Evolutionary conservation across 441 rosid genomes (phyloP), one percentile per base, ranked within the genome.

Genomic region (Francoa sonchifolia): DNA sequence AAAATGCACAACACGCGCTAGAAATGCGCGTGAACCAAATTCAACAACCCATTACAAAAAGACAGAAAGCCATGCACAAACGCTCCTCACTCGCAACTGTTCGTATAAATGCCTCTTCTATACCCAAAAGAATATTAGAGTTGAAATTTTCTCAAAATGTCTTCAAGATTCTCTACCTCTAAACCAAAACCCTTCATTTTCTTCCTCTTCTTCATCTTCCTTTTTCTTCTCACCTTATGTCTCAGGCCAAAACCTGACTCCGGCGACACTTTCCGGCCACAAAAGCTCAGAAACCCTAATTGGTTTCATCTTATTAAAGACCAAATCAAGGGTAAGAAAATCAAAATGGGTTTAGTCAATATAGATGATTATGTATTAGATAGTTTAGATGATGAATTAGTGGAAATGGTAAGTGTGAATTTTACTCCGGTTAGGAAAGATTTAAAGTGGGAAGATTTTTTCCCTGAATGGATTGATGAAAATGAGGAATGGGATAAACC

Each of bases 401-500:
- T 36, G 0, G 72, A 63, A 44, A 47, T 54, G 15, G 59, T 78
- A 1, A 54, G 15, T 5, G 77, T 88, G 5, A 17, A 33, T 1
- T 75, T 83, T 10, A 50, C 55, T 7, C 68, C 23, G 14, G 63
- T 78, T 0, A 43, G 67, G 0, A 40, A 40, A 1, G 58, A 58
- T 40, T 43, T 44, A 30, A 63, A 52, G 22, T 83, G 95, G 97
- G 16, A 59, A 16, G 66, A 67, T n/a, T 51, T 81, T 1, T 83
- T 78, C 26, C 97, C 95, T 0, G 68, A 50, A n/a, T 78, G 97
- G 97, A 74, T 83, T 16, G 74, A 88, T 18, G 95, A 83, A 23
- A 69, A 62, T 0, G 47, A 32, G 6, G 43, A 58, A 42, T 52
- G 45, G 58, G 17, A 29, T 11, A 19, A 4, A 1, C 73, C 69